phyloP scores from a whole-genome alignment of 495 filamentous ascomycete genomes.

The Tuber umbilicatum region DNA sequence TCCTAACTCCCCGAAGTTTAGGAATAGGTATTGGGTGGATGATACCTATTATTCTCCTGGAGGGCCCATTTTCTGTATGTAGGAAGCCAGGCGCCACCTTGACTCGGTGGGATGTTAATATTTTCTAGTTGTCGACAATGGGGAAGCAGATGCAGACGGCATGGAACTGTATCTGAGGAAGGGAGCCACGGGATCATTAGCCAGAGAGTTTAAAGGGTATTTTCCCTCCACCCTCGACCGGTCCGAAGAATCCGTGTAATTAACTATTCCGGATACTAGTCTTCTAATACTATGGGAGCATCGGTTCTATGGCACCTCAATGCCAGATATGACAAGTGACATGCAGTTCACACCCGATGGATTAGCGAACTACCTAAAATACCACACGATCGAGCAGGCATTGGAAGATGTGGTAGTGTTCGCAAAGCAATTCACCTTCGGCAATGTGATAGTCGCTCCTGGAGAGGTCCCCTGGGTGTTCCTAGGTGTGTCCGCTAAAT shows the following conservation, averaged over 20 bases:
- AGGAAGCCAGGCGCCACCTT: not conserved
- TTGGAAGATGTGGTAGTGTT: constrained; percentile 33
- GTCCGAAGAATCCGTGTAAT: not conserved
- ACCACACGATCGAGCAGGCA: constrained; percentile 32
- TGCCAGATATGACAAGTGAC: constrained; percentile 21
- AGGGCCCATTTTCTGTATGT: constrained; percentile 49
- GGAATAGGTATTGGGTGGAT: constrained; percentile 54
- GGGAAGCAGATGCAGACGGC: constrained; percentile 21
- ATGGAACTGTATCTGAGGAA: constrained; percentile 16
- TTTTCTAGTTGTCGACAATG: constrained; percentile 31
- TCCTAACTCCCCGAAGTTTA: constrained; percentile 46
- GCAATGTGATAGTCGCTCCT: constrained; percentile 10
- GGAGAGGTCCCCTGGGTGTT: constrained; percentile 31
- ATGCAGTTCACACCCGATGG: constrained; percentile 22
- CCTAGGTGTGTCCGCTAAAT: constrained; percentile 13
- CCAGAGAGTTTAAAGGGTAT: constrained; percentile 21
- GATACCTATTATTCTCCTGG: constrained; percentile 49
- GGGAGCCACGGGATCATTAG: constrained; percentile 26
- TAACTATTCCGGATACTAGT: constrained; percentile 2
- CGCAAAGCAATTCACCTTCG: constrained; percentile 20
- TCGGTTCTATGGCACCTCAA: constrained; percentile 35
- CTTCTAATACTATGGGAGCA: constrained; percentile 37
- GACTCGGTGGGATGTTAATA: not conserved
- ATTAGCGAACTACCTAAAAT: constrained; percentile 15
- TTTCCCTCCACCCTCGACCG: not conserved